phyloP scores from a whole-genome alignment of 108 stramenopile genomes.

The Parmales sp. region DNA sequence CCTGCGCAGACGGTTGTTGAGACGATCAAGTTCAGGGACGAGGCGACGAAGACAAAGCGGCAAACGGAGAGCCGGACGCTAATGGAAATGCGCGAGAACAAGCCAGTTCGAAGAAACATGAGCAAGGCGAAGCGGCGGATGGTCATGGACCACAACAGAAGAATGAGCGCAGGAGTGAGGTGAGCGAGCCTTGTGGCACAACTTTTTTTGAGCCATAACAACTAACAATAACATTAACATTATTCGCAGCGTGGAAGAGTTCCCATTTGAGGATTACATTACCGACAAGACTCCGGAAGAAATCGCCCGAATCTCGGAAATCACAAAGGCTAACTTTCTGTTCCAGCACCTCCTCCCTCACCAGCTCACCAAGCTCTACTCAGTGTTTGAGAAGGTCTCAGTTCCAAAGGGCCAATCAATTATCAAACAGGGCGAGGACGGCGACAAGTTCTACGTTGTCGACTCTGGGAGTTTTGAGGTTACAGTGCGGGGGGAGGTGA shows the following conservation, averaged over 20 bases:
- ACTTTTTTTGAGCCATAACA: too few relatives aligned
- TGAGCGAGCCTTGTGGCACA: too few relatives aligned
- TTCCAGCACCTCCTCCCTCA: constrained; percentile 28
- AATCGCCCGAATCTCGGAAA: not conserved
- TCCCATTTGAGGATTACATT: constrained; percentile 1
- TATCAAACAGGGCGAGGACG: constrained; percentile 40
- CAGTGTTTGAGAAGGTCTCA: constrained; percentile 26
- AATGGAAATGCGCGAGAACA: not conserved
- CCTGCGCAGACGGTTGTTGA: not conserved
- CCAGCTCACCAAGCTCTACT: constrained; percentile 19
- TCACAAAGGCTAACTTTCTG: constrained; percentile 28
- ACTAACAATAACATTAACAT: too few relatives aligned
- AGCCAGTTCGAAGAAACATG: constrained; percentile 7
- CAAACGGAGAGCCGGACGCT: not conserved
- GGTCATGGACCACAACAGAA: not conserved
- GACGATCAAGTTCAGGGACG: not conserved
- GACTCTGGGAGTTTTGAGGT: constrained; percentile 38
- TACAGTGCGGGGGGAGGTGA: not conserved
- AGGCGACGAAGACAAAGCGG: not conserved
- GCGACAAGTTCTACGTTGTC: constrained; percentile 43
- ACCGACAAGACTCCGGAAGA: not conserved
- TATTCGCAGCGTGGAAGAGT: constrained; percentile 1
- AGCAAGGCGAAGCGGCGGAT: constrained; percentile 7
- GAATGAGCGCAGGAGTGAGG: not conserved
- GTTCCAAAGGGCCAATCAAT: constrained; percentile 30